Base-by-base conservation (phyloP, 2,329 filamentous ascomycete genomes). In the Clarireedia homoeocarpa region DNA sequence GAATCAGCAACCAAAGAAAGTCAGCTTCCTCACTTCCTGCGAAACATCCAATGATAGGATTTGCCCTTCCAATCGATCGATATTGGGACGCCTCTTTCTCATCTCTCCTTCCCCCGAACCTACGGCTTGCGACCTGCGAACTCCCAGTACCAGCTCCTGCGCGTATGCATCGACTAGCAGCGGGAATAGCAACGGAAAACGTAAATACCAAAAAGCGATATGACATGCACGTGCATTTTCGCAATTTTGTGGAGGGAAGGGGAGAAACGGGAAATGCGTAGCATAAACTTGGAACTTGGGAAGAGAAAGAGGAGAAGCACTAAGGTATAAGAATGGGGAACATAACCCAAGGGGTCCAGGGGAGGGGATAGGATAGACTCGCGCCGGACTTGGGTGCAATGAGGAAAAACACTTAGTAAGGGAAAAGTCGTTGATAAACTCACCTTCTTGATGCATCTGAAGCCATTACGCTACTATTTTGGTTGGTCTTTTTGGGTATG, bases 361-460 rank as follows among this genome's bases (percentile, higher is more conserved):
- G 20, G 20, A 20, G 20, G 20, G 20, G 20, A 20, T 20, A 20
- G 20, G 20, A 20, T 30, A 30, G 27, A 40, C 14, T 40, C 17
- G 17, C 17, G 15, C 39, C 39, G 17, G 6, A 40, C 14, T 5
- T n/a, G 6, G 6, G 9, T 17, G 6, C 38, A 14, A 46, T 10
- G 4, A 46, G 9, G 45, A n/a, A 53, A 57, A 38, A 44, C 23
- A 30, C 17, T 42, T 46, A 26, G n/a, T 17, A n/a, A 44, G 9
- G 20, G 27, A 52, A 27, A 54, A 51, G 36, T 30, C 27, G 27
- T 30, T 30, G 27, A 30, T 30, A 47, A 52, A 58, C 61, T 59
- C 58, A 66, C 66, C 63, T 56, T 62, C 65, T 58, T 44, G 66
- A 65, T 53, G 65, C 66, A 56, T 67, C 62, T 1, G 61, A 58